phyloP scores from a whole-genome alignment of 345 rosid genomes.

The Rhizophora apiculata region DNA sequence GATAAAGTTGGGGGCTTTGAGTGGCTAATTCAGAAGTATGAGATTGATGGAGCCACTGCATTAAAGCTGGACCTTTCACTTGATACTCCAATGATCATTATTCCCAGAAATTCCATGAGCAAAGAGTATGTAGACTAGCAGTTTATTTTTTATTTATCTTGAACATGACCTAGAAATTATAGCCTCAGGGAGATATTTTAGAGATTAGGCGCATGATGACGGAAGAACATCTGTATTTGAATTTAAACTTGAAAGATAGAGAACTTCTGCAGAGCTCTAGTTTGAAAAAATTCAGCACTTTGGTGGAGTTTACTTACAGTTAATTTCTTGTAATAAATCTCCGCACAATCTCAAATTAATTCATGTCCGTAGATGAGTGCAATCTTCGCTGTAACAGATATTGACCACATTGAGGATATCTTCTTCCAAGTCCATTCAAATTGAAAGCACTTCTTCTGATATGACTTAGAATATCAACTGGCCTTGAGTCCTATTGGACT shows the following conservation, averaged over 20 bases:
- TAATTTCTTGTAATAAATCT: conserved; percentile 1
- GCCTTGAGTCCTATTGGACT: too few relatives aligned
- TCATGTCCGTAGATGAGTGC: too few relatives aligned
- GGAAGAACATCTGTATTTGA: not conserved
- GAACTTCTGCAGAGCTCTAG: not conserved
- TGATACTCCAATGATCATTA: conserved; percentile 85
- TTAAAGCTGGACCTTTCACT: conserved; percentile 91
- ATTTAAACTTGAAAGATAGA: not conserved
- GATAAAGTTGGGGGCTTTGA: conserved; percentile 98
- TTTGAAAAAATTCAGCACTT: not conserved
- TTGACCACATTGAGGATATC: too few relatives aligned
- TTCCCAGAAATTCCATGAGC: conserved; percentile 83
- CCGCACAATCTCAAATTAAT: too few relatives aligned
- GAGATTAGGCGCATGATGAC: not conserved
- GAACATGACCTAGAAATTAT: not conserved
- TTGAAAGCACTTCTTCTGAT: too few relatives aligned
- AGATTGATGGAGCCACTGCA: conserved; percentile 93
- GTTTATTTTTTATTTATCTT: conserved; percentile 5
- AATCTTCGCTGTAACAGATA: too few relatives aligned
- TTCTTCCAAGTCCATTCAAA: too few relatives aligned
- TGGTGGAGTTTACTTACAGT: not conserved
- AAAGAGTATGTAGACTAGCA: conserved; percentile 60
- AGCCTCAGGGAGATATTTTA: not conserved
- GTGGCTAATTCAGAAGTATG: conserved; percentile 93
- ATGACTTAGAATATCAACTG: too few relatives aligned